A percentile compares a stretch with the other conserved stretches of the same genome.
phyloP scores from a whole-genome alignment of 306 rosid species.

The Dicorynia guianensis region DNA sequence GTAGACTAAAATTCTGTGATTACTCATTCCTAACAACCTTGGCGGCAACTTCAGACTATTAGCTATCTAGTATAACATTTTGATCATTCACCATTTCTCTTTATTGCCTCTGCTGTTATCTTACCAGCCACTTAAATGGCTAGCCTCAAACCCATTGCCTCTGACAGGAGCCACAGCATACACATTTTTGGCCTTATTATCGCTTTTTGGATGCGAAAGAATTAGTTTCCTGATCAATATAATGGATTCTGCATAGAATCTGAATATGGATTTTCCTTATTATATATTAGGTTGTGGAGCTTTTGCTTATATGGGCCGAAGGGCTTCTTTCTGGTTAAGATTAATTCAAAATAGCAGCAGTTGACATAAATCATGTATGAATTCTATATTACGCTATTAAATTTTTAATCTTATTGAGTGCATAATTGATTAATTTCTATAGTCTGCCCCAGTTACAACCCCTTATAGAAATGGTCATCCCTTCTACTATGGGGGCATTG shows the following conservation, averaged over 20 bases:
- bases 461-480: slow-evolving; percentile 49
- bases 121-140: neutral
- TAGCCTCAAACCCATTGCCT: neutral
- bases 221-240: neutral
- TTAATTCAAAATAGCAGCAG: neutral
- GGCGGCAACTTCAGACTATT: neutral
- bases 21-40: neutral
- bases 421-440: slow-evolving; percentile 24
- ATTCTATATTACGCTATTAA: neutral
- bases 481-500: slow-evolving; percentile 52
- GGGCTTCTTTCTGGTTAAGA: neutral
- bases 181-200: neutral
- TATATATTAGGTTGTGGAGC: neutral
- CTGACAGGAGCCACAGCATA: neutral
- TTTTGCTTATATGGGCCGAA: neutral
- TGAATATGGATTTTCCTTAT: neutral
- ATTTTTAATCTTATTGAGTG: slow-evolving; percentile 9
- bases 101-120: neutral
- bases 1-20: neutral
- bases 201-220: neutral
- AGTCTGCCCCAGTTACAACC: slow-evolving; percentile 52
- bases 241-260: neutral
- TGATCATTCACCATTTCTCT: neutral
- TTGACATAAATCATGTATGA: neutral
- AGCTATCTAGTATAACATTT: neutral